Percentiles rank a stretch among this genome's conserved stretches.
phyloP scores from a whole-genome alignment of 768 basidiomycete genomes.

The Rhizopogon roseolus region DNA sequence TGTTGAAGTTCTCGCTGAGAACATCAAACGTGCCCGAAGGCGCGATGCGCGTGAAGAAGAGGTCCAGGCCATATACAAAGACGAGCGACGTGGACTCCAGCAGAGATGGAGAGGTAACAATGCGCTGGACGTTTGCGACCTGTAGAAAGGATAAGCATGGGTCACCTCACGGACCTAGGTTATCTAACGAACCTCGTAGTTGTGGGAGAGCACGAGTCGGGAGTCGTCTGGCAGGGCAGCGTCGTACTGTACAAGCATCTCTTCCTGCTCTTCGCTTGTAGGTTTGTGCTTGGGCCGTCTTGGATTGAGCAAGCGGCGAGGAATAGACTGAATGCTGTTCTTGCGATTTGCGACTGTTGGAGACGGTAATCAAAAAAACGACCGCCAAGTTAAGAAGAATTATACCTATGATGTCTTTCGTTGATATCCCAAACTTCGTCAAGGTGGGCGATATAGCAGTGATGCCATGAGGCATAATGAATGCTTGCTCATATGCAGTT shows the following conservation, averaged over 20 bases:
- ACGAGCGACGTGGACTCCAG: constrained; percentile 92
- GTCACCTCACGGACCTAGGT: constrained; percentile 14
- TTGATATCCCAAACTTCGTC: constrained; percentile 85
- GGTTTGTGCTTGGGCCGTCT: constrained; percentile 76
- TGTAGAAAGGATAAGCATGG: constrained; percentile 21
- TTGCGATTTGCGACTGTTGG: constrained; percentile 69
- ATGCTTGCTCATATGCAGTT: constrained; percentile 63
- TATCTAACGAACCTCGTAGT: constrained; percentile 39
- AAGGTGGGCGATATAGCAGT: constrained; percentile 69
- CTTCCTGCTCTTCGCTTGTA: constrained; percentile 76
- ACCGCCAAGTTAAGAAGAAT: constrained; percentile 7
- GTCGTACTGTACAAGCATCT: constrained; percentile 83
- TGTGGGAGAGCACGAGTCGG: constrained; percentile 50
- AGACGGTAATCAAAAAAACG: background rate
- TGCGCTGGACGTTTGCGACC: constrained; percentile 64
- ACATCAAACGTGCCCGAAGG: constrained; percentile 93
- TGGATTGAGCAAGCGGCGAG: constrained; percentile 74
- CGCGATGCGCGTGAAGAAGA: constrained; percentile 81
- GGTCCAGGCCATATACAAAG: constrained; percentile 81
- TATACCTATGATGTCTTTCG: constrained; percentile 82
- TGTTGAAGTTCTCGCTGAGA: constrained; percentile 89
- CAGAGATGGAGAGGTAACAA: constrained; percentile 77
- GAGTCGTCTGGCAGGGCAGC: constrained; percentile 70
- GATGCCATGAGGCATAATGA: constrained; percentile 63
- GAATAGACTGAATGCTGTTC: constrained; percentile 70